A percentile compares a stretch with the other conserved stretches of the same genome.
These are phyloP conservation scores for Lasiosphaeriaceae sp. DNA, from an alignment of 495 filamentous ascomycete genomes.

Conservation along the genomic window DNA sequence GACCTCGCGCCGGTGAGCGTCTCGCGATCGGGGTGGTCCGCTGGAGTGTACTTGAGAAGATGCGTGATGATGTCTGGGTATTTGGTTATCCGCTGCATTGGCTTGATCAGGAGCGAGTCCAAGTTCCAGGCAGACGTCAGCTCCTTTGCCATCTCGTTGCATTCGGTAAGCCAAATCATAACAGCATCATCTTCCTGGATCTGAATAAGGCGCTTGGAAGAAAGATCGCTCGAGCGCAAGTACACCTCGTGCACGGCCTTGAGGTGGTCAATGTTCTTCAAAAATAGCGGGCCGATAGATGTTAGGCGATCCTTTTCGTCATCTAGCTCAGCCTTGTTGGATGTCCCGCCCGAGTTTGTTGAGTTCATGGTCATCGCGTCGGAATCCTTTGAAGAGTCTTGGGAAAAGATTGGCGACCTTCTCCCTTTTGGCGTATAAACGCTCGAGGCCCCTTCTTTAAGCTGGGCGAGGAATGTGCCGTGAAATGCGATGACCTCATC, in stretches of 20 bases:
- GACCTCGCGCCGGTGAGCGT: slow-evolving; percentile 59
- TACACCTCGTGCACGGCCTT: slow-evolving; percentile 83
- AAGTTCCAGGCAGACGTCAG: slow-evolving; percentile 90
- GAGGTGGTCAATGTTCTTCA: slow-evolving; percentile 67
- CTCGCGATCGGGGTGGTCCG: slow-evolving; percentile 75
- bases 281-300: slow-evolving; percentile 74
- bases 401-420: slow-evolving; percentile 34
- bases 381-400: slow-evolving; percentile 26
- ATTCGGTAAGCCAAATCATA: slow-evolving; percentile 87
- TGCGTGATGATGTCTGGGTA: slow-evolving; percentile 82
- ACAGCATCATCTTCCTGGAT: slow-evolving; percentile 73
- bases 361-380: slow-evolving; percentile 30
- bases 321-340: slow-evolving; percentile 32
- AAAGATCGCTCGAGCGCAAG: slow-evolving; percentile 79
- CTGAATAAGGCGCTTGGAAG: slow-evolving; percentile 69
- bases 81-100: slow-evolving; percentile 85
- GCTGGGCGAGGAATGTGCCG: slow-evolving; percentile 65
- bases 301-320: slow-evolving; percentile 68
- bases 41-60: slow-evolving; percentile 72
- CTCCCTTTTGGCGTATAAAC: slow-evolving; percentile 60
- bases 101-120: slow-evolving; percentile 91
- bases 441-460: slow-evolving; percentile 70
- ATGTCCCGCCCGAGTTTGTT: slow-evolving; percentile 18
- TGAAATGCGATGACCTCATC: slow-evolving; percentile 83
- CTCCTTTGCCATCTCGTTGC: slow-evolving; percentile 79